Evolutionary conservation across 2,329 filamentous ascomycete species (phyloP), one percentile per base, ranked within the genome.

Genomic region (Periglandula ipomoeae): DNA sequence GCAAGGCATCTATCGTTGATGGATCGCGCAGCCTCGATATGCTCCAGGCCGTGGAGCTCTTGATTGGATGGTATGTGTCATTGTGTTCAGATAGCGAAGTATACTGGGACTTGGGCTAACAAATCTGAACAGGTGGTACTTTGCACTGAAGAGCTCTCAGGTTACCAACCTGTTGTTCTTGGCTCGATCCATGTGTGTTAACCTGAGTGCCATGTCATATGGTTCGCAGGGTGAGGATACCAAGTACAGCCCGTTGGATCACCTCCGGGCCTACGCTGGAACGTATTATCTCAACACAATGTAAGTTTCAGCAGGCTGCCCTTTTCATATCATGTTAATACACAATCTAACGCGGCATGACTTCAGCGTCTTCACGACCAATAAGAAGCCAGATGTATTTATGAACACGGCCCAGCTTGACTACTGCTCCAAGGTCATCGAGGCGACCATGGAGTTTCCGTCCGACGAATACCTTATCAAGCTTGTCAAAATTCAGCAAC

Each of bases 261-360:
- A 68, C 41, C 67, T 75, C 60, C 64, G 74, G 40, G 71, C 72
- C 0, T 75, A 72, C 56, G 66, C 67, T 1, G 73, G 72, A 2
- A 71, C 70, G 4, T 78, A 74, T 50, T 77, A 76, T 48, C 54
- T 76, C 4, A 71, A 73, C 26, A 72, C 73, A 6, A 55, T 73
- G 72, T 75, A 51, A 56, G 70, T 62, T n/a, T n/a, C n/a, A n/a
- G n/a, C n/a, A n/a, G n/a, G n/a, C n/a, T n/a, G n/a, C n/a, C n/a
- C 11, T 19, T 46, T 24, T 13, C 13, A 2, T 40, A n/a, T 24
- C 17, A 4, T 32, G 5, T 11, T 19, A 13, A 9, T 8, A 4
- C 6, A 5, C n/a, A 22, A 13, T 24, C 22, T 46, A 27, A 46
- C 7, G n/a, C 3, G 13, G 30, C 24, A 15, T 8, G 6, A 22